These are phyloP conservation scores for Alnus glutinosa DNA, from an alignment of 306 rosid species.

Conservation along the genomic window DNA sequence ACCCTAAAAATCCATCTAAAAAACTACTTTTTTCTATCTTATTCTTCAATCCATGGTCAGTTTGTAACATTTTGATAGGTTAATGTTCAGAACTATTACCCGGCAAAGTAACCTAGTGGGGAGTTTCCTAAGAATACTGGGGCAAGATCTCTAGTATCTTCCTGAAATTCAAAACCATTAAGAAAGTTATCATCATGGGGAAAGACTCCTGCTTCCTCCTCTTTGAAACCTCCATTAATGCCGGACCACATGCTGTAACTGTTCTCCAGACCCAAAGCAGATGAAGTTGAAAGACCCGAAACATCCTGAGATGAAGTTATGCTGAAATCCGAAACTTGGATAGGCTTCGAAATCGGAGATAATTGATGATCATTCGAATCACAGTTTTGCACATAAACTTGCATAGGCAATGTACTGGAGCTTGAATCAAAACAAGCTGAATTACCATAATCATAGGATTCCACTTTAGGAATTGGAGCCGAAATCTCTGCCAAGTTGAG, in stretches of 20 bases:
- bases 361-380: no score
- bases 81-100: not conserved
- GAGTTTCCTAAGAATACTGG: not conserved
- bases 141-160: not conserved
- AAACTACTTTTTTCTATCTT: not conserved
- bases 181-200: conserved; percentile 13
- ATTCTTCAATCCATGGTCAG: not conserved
- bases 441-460: conserved; percentile 13
- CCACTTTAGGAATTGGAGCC: not conserved
- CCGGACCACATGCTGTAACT: conserved; percentile 20
- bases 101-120: not conserved
- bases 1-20: not conserved
- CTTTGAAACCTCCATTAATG: conserved; percentile 2
- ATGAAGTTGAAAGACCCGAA: conserved; percentile 28
- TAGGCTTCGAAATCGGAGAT: not conserved
- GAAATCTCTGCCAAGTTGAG: conserved; percentile 8
- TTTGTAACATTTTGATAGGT: not conserved
- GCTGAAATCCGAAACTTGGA: conserved; percentile 15
- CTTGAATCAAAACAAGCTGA: conserved; percentile 20
- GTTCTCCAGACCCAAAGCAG: conserved; percentile 23
- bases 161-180: conserved; percentile 30
- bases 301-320: not conserved
- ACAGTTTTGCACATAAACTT: no score
- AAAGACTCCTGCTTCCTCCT: not conserved
- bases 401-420: conserved; percentile 5